Evolutionary conservation across 2,329 filamentous ascomycete species (phyloP), one percentile per base, ranked within the genome.

Genomic region (Ascochyta fabae): DNA sequence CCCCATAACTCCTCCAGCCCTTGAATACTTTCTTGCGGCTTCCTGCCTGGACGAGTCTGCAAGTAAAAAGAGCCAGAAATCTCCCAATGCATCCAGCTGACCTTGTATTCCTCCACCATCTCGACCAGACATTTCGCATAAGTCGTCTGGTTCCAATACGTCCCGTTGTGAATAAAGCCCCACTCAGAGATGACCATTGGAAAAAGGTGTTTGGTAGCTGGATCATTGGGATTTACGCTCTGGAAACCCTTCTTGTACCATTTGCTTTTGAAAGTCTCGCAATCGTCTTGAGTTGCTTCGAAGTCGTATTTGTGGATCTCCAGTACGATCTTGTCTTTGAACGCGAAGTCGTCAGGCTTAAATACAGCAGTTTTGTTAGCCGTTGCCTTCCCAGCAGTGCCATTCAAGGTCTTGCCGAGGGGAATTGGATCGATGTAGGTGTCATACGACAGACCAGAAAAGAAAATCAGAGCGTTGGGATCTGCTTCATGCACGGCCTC

Each of bases 11-110:
- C 71, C 23, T 73, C 70, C 22, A 67, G 33, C 0, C 61, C 71
- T 22, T 72, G 64, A 8, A 73, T 65, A 2, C 67, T 71, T 1
- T 50, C 53, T 7, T 53, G 29, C 0, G 69, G 70, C n/a, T 57
- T 61, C 15, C 70, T 59, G 6, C 59, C 57, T 8, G 70, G 70
- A 48, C 71, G 60, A 3, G 71, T 79, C 77, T 81, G 80, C 16
- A 71, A 59, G 35, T 70, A 72, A 35, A 67, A 71, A 38, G 65
- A 70, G 5, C 71, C 70, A 1, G 67, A 67, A 2, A 73, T 47
- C 36, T 71, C 69, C 70, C 69, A 73, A 23, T 72, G 67, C 50
- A 66, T 62, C 68, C 67, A 72, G 31, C 66, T 58, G 16, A 71
- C 64, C 46, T 70, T 49, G 35, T 69, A 74, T 24, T 71, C 65